Percentiles rank a stretch among this genome's conserved stretches.
phyloP scores from a whole-genome alignment of 495 filamentous ascomycete species.

The Daldinia decipiens region DNA sequence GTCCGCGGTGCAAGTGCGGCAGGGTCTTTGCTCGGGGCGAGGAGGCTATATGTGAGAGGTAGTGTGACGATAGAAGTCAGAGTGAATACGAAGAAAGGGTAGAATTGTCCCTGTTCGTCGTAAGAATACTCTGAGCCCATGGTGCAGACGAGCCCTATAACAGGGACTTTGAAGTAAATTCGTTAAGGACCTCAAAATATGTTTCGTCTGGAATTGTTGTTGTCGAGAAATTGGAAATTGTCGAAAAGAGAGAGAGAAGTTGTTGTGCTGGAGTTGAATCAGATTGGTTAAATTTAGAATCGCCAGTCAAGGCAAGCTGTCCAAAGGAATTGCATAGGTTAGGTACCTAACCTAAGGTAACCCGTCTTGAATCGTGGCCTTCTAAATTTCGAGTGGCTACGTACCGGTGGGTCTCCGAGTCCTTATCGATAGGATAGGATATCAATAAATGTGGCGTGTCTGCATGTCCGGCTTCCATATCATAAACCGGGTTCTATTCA shows the following conservation, averaged over 20 bases:
- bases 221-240: slow-evolving; percentile 9
- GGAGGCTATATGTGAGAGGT: slow-evolving; percentile 86
- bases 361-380: slow-evolving; percentile 49
- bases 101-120: slow-evolving; percentile 98
- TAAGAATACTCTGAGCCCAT: slow-evolving; percentile 99
- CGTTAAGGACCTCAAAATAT: slow-evolving; percentile 26
- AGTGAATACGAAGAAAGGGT: slow-evolving; percentile 97
- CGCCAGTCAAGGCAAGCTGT: slow-evolving; percentile 28
- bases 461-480: not conserved
- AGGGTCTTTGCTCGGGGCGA: slow-evolving; percentile 79
- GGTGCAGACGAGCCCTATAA: slow-evolving; percentile 53
- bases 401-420: slow-evolving; percentile 18
- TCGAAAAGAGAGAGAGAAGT: not conserved
- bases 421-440: slow-evolving; percentile 30
- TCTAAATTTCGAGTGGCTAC: slow-evolving; percentile 44
- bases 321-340: slow-evolving; percentile 19
- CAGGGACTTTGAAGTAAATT: slow-evolving; percentile 41
- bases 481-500: not conserved
- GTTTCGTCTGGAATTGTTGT: slow-evolving; percentile 9
- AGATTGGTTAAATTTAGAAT: slow-evolving; percentile 41
- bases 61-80: slow-evolving; percentile 87
- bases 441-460: slow-evolving; percentile 2
- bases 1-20: slow-evolving; percentile 60
- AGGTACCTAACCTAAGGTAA: no score
- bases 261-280: slow-evolving; percentile 27